Conservation (phyloP, 345 rosid species). For the Pugionium dolabratum region DNA sequence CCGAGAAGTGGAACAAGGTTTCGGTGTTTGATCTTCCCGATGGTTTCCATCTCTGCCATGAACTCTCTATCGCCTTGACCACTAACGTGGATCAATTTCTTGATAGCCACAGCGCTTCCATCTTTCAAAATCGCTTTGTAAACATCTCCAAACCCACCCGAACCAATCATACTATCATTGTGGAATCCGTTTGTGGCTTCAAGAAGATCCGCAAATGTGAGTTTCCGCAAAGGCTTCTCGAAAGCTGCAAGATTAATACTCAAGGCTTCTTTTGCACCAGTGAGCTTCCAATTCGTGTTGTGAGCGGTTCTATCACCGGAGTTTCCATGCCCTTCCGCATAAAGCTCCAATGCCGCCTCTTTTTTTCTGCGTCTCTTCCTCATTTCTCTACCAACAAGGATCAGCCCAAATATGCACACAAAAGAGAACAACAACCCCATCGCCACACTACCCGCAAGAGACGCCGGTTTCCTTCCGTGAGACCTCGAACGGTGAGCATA, state of each 20-base stretch:
- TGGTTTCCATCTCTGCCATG: slow-evolving; percentile 97
- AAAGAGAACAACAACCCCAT: slow-evolving; percentile 84
- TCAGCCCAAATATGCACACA: slow-evolving; percentile 65
- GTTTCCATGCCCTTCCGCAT: slow-evolving; percentile 52
- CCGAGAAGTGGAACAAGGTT: slow-evolving; percentile 94
- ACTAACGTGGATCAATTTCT: slow-evolving; percentile 86
- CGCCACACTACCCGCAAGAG: slow-evolving; percentile 74
- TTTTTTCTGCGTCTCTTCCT: slow-evolving; percentile 75
- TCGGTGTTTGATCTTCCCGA: slow-evolving; percentile 90
- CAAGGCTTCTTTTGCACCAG: slow-evolving; percentile 67
- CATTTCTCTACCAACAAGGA: slow-evolving; percentile 62
- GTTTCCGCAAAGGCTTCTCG: slow-evolving; percentile 79
- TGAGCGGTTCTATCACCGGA: slow-evolving; percentile 65
- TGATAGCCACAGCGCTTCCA: slow-evolving; percentile 86
- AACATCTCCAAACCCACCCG: slow-evolving; percentile 98
- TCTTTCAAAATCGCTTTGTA: slow-evolving; percentile 88
- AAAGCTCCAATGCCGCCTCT: slow-evolving; percentile 57
- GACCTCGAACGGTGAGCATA: slow-evolving; percentile 55
- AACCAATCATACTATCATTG: slow-evolving; percentile 79
- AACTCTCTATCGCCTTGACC: slow-evolving; percentile 98
- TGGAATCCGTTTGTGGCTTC: slow-evolving; percentile 91
- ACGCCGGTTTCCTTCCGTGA: slow-evolving; percentile 49
- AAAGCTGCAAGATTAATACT: slow-evolving; percentile 86
- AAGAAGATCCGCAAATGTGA: slow-evolving; percentile 89
- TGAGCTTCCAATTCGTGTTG: slow-evolving; percentile 72